Base-by-base conservation (phyloP, 108 stramenopile genomes). In the Craspedostauros australis region DNA sequence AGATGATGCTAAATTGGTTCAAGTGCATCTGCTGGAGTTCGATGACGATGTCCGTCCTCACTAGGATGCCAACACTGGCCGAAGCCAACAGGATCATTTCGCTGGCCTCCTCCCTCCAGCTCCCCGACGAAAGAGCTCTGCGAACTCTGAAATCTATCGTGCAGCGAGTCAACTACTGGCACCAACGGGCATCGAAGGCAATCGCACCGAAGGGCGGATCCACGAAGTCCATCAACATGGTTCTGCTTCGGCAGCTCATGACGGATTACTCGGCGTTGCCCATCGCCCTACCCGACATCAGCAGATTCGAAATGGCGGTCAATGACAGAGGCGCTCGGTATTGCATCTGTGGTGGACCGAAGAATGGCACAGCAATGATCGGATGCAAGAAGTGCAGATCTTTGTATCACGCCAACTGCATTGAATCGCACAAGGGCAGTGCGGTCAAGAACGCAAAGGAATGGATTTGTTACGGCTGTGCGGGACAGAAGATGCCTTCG, bases 361-460 rank as follows among this genome's bases (percentile, higher is more conserved):
- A 75, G 54, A 90, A 92, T 67, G 95, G 90, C 7, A 57, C 73
- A 23, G 79, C 84, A 40, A 96, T 96, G 95, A 55, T 94, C 5
- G 37, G 75, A 46, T 96, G 95, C 57, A 77, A 86, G 42, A 57
- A 53, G 18, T 96, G 95, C 55, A 72, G 91, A 23, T 61, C 66
- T 34, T 92, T 86, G 89, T 94, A 80, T 62, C 95, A 94, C 63
- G 86, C 82, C n/a, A 36, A 42, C 5, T 96, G 93, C 42, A 75
- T 94, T 47, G 71, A 66, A 40, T 54, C 83, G 25, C 46, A 60
- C 23, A 70, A 70, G 57, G 57, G 50, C 31, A 54, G 58, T 26
- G 42, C 66, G 8, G 76, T 68, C 16, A 32, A 41, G 27, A 33
- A 68, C 3, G 56, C 56, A 11, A 50, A 71, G 16, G 69, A 78